A percentile compares a stretch with the other conserved stretches of the same genome.
Evolutionary conservation across 148 eudicot species (phyloP).

Genomic region (Cornus kousa): DNA sequence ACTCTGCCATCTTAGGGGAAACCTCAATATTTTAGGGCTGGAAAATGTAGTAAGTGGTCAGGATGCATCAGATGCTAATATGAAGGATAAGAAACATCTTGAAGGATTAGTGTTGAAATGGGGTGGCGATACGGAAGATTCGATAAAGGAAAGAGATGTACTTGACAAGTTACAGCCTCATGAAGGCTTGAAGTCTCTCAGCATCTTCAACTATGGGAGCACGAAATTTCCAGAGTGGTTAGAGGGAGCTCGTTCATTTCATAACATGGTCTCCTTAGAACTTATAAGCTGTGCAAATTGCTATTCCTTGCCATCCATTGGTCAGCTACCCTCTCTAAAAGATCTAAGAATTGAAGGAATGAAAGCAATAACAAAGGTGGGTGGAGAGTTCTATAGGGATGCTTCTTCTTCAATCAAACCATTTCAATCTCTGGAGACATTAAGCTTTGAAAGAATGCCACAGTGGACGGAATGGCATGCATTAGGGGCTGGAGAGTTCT

Average conservation of each 20-base stretch:
- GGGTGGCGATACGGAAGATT: not conserved
- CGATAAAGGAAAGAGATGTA: too few species aligned
- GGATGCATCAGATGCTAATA: constrained; percentile 11
- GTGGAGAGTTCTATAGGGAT: not conserved
- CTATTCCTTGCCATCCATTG: constrained; percentile 6
- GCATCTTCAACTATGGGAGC: not conserved
- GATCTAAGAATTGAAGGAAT: constrained; percentile 1
- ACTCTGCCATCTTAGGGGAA: constrained; percentile 1
- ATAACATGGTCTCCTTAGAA: not conserved
- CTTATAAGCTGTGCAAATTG: not conserved
- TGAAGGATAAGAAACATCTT: constrained; percentile 4
- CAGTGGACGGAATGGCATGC: not conserved
- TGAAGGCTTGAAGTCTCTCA: not conserved
- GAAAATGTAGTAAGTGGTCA: not conserved
- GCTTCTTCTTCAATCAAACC: not conserved
- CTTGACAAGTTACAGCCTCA: constrained; percentile 11
- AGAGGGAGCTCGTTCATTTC: not conserved
- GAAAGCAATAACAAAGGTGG: not conserved
- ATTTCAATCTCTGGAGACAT: not conserved
- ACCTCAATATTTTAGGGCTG: not conserved
- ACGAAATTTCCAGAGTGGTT: constrained; percentile 1
- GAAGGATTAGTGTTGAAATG: not conserved
- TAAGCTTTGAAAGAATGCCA: not conserved
- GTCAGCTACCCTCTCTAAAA: constrained; percentile 7
- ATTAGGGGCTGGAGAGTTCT: not conserved